Base-by-base conservation (phyloP, 2,329 filamentous ascomycete species). In the Cytospora paraplurivora region DNA sequence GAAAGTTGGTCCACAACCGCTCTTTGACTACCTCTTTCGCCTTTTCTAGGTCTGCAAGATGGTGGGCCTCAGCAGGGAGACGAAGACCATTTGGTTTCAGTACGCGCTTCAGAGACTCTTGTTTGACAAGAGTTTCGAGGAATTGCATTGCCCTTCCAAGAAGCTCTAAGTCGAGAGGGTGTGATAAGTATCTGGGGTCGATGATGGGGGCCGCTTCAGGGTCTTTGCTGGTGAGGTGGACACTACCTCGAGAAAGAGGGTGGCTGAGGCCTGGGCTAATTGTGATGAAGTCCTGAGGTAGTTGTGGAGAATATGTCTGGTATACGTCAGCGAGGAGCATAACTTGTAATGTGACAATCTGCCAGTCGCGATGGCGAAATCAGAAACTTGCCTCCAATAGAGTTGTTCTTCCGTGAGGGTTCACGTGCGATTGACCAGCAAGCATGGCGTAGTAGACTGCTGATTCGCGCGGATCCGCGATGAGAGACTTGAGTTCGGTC, bases 241-340 rank as follows among this genome's bases (percentile, higher is more conserved):
- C 81, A 47, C 78, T 77, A 6, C 87, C 87, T 0, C 85, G 80
- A 1, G 83, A 85, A 68, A 85, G 82, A 0, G 87, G 86, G 62
- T 88, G 87, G 60, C 84, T 84, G 33, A 86, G 82, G 65, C 85
- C 85, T 0, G 81, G 79, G 67, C 82, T 82, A 64, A 83, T 76
- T 15, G 84, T 82, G 57, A 86, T 77, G 70, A 83, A 85, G 68
- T 87, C 82, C 63, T 78, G 74, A 4, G 76, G 75, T 27, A 27
- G 27, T 3, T 27, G 27, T 2, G 27, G 27, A 27, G 27, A 27
- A 27, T 27, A 27, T 27, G 2, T 27, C 27, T 27, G 27, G 27
- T 27, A 3, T 2, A 27, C 27, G 27, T 27, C 27, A 27, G 27
- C 27, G 27, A 27, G 27, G 27, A 27, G 27, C 27, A 27, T 27